phyloP scores from a whole-genome alignment of 441 rosid species.

The Geranium incanum region DNA sequence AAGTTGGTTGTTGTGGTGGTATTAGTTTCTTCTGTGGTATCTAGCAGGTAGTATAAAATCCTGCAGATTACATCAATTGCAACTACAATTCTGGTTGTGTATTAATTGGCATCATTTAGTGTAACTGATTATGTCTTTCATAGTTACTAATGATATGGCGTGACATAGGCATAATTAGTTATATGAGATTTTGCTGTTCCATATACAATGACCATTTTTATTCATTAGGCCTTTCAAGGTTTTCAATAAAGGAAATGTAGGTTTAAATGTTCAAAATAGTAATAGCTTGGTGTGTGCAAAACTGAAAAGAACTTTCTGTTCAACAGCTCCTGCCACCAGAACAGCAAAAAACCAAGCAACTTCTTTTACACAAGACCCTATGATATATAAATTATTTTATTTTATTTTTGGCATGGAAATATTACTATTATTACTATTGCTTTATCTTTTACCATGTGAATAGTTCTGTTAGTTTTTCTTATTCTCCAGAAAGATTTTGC shows the following conservation, averaged over 20 bases:
- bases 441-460: background rate
- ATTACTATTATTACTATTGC: background rate
- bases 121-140: background rate
- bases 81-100: background rate
- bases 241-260: background rate
- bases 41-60: no score
- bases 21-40: background rate
- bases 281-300: background rate
- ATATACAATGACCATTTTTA: background rate
- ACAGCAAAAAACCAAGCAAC: background rate
- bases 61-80: background rate
- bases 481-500: background rate
- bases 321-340: background rate
- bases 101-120: background rate
- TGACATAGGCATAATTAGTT: background rate
- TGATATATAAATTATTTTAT: background rate
- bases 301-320: background rate
- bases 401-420: background rate
- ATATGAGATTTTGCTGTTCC: background rate
- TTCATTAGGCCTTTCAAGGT: background rate
- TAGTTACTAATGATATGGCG: background rate
- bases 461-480: background rate
- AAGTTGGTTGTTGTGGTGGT: background rate
- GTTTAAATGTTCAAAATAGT: background rate
- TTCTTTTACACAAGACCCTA: background rate